phyloP scores from a whole-genome alignment of 225 moss, liverwort and hornwort genomes.

The Climacium dendroides region DNA sequence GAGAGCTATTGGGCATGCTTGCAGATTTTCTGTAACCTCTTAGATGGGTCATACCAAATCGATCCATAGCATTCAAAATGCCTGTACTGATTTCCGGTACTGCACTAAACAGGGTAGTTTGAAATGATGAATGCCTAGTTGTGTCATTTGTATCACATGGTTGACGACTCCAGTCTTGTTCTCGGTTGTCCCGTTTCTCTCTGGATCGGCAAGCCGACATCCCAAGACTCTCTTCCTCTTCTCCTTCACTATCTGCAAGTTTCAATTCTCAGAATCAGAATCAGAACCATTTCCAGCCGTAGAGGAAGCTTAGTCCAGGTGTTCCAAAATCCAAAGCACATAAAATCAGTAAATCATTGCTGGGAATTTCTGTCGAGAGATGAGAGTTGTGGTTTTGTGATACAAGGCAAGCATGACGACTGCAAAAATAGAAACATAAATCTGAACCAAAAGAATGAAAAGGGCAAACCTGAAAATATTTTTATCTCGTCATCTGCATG shows the following conservation, averaged over 20 bases:
- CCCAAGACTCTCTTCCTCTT: background rate
- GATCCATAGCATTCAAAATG: constrained; percentile 30
- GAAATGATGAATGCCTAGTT: background rate
- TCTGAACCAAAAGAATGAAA: background rate
- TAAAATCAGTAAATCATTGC: background rate
- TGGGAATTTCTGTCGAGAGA: background rate
- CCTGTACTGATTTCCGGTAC: constrained; percentile 27
- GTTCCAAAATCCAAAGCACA: too few relatives aligned
- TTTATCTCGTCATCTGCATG: background rate
- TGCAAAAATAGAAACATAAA: background rate
- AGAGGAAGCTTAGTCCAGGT: background rate
- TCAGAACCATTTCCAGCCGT: background rate
- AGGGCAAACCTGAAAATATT: constrained; percentile 15
- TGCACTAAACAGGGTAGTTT: constrained; percentile 6
- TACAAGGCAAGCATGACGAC: background rate
- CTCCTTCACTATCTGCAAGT: constrained; percentile 26
- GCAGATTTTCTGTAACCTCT: background rate
- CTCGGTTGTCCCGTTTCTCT: background rate
- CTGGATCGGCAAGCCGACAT: background rate
- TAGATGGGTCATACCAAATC: constrained; percentile 9
- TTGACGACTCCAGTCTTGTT: background rate
- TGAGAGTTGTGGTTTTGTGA: background rate
- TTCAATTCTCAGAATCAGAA: background rate
- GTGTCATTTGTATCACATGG: background rate
- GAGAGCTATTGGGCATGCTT: constrained; percentile 20